These are phyloP conservation scores for Aspergillus pseudoglaucus DNA, from an alignment of 2,329 filamentous ascomycete genomes.

Conservation along the genomic window DNA sequence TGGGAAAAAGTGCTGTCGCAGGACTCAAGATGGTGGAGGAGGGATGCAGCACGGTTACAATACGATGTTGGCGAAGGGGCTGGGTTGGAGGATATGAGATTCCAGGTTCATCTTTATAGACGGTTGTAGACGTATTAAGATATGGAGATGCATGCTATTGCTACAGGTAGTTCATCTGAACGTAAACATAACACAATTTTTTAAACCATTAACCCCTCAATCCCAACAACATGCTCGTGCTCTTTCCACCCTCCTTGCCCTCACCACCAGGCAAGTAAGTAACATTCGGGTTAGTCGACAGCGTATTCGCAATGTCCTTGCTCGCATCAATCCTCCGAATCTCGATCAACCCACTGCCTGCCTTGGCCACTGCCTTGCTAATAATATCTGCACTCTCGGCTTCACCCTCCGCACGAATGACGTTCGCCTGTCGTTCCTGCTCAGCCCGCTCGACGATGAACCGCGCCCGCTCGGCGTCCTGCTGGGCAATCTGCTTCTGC, in stretches of 20 bases:
- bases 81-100: constrained; percentile 86
- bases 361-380: constrained; percentile 85
- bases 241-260: constrained; percentile 53
- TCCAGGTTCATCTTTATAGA: constrained; percentile 79
- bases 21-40: constrained; percentile 79
- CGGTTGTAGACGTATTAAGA: constrained; percentile 20
- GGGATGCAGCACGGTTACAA: constrained; percentile 53
- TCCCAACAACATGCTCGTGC: constrained; percentile 61
- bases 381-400: constrained; percentile 96
- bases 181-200: constrained; percentile 8
- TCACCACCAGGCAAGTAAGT: constrained; percentile 79
- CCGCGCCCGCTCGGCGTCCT: constrained; percentile 92
- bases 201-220: constrained; percentile 47
- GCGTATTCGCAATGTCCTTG: constrained; percentile 86
- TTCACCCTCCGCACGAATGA: constrained; percentile 96
- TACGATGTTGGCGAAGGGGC: constrained; percentile 89
- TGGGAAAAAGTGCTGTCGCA: constrained; percentile 73
- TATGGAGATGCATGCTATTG: constrained; percentile 17
- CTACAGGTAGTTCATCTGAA: constrained; percentile 10
- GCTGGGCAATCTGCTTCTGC: constrained; percentile 99
- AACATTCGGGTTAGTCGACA: constrained; percentile 88
- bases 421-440: constrained; percentile 97
- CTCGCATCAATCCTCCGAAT: constrained; percentile 97
- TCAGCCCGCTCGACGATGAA: constrained; percentile 99
- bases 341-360: constrained; percentile 86